Evolutionary conservation across 179 eudicot species (phyloP), one percentile per base, ranked within the genome.

Genomic region (Actinidia arguta): DNA sequence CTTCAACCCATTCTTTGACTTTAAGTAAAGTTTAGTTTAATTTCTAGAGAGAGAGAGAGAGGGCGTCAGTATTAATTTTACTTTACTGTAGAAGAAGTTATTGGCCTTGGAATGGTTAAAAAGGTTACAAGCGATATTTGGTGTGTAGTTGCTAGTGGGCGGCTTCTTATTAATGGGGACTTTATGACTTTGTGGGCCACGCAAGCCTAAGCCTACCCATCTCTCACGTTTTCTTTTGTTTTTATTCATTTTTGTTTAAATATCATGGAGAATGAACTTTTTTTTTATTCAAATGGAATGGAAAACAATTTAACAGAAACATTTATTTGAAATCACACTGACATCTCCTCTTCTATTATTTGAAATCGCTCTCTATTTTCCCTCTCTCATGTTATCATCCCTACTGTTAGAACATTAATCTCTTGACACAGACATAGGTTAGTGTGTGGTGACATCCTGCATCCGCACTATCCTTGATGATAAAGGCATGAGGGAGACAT

Each of bases 1-100:
- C 6, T 89, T 81, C 85, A 87, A 86, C 80, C 78, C 68, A 62
- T 78, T 91, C 74, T 86, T 92, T 90, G 92, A 94, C 92, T 83
- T 80, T 81, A 89, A 76, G 84, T 48, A 11, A 22, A 22, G 20
- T 22, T 46, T 51, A 59, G n/a, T 77, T 58, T 58, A 20, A n/a
- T 52, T 52, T 14, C 11, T 14, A 12, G 22, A 74, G 62, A 74
- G 78, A 31, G 61, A 31, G 36, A 31, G 36, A 31, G 36, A 31
- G 36, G 2, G 1, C 2, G 36, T 31, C 36, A 31, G 36, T 31
- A 31, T 31, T 50, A 24, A 73, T 8, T 48, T 14, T 8, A 48
- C 8, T n/a, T 12, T 47, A 72, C 14, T 2, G n/a, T 20, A 16
- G 54, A n/a, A 46, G 46, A 20, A 52, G 14, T 52, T 52, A 52